Evolutionary conservation across 148 eudicot species (phyloP).

Genomic region (Rhododendron mucronatum): DNA sequence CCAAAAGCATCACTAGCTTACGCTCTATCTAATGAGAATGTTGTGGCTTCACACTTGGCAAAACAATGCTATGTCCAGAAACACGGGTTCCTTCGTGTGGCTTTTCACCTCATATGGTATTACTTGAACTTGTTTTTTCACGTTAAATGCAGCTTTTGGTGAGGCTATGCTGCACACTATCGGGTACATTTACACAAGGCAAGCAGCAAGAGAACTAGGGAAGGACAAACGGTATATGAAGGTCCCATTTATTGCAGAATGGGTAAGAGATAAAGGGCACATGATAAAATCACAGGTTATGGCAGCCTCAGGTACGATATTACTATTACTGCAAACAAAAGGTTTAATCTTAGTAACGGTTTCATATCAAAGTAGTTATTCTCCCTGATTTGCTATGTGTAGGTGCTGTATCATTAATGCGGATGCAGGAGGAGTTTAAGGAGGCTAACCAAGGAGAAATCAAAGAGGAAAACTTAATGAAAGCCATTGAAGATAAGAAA

Average conservation of each 20-base stretch:
- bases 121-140: background rate
- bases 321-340: background rate
- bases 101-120: background rate
- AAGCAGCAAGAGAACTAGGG: conserved; percentile 77
- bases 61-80: background rate
- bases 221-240: conserved; percentile 64
- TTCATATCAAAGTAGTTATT: background rate
- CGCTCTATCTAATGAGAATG: background rate
- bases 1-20: no score
- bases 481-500: conserved; percentile 80
- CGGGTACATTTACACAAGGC: conserved; percentile 91
- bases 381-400: background rate
- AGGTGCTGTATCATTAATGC: conserved; percentile 80
- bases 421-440: conserved; percentile 70
- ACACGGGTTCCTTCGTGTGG: background rate
- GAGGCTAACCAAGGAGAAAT: conserved; percentile 58
- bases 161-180: conserved; percentile 95
- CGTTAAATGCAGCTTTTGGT: conserved; percentile 61
- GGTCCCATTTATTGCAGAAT: conserved; percentile 91
- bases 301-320: conserved; percentile 76
- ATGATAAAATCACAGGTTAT: conserved; percentile 73
- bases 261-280: conserved; percentile 96
- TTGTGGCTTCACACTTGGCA: background rate
- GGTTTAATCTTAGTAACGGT: background rate
- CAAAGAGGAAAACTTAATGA: conserved; percentile 54